A percentile compares a stretch with the other conserved stretches of the same genome.
Conservation (phyloP, 2,329 filamentous ascomycete genomes). For the Diplodia mutila region DNA sequence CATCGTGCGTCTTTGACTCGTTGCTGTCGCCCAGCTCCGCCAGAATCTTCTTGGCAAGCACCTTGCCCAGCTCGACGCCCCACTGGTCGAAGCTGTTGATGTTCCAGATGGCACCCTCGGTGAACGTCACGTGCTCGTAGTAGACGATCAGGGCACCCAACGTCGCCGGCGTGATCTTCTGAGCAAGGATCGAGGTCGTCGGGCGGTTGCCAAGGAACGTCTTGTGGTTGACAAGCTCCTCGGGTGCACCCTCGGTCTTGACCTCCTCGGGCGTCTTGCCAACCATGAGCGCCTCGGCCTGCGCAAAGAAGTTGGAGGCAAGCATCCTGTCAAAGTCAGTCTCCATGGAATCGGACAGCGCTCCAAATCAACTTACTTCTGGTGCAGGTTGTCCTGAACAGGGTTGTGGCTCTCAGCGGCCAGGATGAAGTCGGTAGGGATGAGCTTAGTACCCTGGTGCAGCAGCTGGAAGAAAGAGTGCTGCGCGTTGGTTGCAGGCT, state of each 20-base stretch:
- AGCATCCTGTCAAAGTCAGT: constrained; percentile 64
- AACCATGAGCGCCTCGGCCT: constrained; percentile 88
- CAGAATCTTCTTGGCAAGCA: constrained; percentile 72
- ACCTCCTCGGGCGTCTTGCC: constrained; percentile 84
- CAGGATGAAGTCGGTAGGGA: constrained; percentile 96
- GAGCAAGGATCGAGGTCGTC: constrained; percentile 91
- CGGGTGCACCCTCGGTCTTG: constrained; percentile 72
- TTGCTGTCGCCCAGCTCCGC: constrained; percentile 80
- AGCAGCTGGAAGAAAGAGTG: constrained; percentile 99
- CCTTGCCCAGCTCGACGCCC: constrained; percentile 98
- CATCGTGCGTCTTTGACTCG: constrained; percentile 75
- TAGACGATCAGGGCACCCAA: constrained; percentile 95
- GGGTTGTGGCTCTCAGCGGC: constrained; percentile 97
- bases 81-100: constrained; percentile 99
- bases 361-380: constrained; percentile 60
- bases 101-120: constrained; percentile 97
- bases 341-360: neutral
- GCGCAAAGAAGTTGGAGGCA: constrained; percentile 88
- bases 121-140: constrained; percentile 98
- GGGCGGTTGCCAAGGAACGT: constrained; percentile 97
- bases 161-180: constrained; percentile 90
- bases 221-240: constrained; percentile 91
- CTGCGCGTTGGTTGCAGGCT: constrained; percentile 98
- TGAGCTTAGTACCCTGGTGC: constrained; percentile 98
- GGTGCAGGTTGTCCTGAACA: constrained; percentile 87